These are phyloP conservation scores for Suhomyces choctaworum DNA, from an alignment of 1,139 yeast species.

Conservation along the genomic window DNA sequence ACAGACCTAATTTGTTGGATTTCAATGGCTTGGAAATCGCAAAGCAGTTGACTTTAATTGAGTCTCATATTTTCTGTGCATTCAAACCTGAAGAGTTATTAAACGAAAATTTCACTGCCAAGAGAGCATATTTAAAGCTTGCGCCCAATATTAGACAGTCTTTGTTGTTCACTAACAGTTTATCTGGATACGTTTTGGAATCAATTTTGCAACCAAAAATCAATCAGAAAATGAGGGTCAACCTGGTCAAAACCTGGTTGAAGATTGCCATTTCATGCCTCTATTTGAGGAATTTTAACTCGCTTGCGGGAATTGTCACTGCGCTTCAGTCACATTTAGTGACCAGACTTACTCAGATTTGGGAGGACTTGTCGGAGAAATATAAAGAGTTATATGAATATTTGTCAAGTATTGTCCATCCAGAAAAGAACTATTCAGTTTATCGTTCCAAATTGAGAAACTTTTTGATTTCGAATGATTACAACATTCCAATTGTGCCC, in stretches of 20 bases:
- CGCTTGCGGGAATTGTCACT: constrained; percentile 84
- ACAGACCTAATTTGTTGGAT: constrained; percentile 58
- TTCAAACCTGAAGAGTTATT: constrained; percentile 73
- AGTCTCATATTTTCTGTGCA: constrained; percentile 66
- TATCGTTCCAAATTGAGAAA: constrained; percentile 70
- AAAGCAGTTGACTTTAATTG: constrained; percentile 79
- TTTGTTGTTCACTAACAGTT: constrained; percentile 71
- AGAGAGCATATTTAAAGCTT: constrained; percentile 58
- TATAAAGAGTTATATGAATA: constrained; percentile 66
- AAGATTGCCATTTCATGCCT: constrained; percentile 81
- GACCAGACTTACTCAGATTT: constrained; percentile 63
- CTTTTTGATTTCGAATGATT: constrained; percentile 52
- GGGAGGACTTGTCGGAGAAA: constrained; percentile 68
- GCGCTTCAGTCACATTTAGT: constrained; percentile 81
- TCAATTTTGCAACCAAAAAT: constrained; percentile 61
- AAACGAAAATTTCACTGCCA: constrained; percentile 69
- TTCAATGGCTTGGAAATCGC: constrained; percentile 82
- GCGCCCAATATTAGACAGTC: constrained; percentile 77
- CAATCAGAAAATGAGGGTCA: constrained; percentile 52
- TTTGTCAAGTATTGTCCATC: constrained; percentile 71
- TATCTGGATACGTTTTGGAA: constrained; percentile 82
- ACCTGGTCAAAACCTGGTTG: constrained; percentile 75
- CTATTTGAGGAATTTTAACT: constrained; percentile 78
- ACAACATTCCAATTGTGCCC: constrained; percentile 75
- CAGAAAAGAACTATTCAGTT: constrained; percentile 76